Conservation (phyloP, 2,329 filamentous ascomycete species). For the Phoma herbarum region DNA sequence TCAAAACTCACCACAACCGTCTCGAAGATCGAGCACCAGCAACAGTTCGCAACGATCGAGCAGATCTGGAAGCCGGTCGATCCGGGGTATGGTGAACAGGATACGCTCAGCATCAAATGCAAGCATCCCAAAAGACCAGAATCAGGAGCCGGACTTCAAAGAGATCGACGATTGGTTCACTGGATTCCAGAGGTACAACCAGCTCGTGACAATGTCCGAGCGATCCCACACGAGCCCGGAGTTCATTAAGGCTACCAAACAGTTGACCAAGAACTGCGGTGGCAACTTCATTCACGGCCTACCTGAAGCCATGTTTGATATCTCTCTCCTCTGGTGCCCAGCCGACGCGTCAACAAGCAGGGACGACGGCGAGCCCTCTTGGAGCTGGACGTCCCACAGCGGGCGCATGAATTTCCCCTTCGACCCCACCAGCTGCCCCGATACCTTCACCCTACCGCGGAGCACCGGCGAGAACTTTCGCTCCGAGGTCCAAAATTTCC, state of each 20-base stretch:
- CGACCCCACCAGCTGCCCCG: conserved; percentile 45
- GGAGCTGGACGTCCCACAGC: conserved; percentile 45
- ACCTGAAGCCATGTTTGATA: conserved; percentile 46
- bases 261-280: conserved; percentile 41
- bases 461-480: conserved; percentile 38
- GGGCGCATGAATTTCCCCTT: conserved; percentile 46
- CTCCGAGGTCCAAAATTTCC: conserved; percentile 41
- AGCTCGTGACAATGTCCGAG: conserved; percentile 36
- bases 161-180: conserved; percentile 41
- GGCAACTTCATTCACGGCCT: conserved; percentile 43
- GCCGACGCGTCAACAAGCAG: conserved; percentile 28
- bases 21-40: conserved; percentile 37
- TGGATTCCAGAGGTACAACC: conserved; percentile 45
- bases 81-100: conserved; percentile 37
- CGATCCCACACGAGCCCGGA: conserved; percentile 26
- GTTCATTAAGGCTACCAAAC: conserved; percentile 35
- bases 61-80: conserved; percentile 31
- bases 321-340: conserved; percentile 47
- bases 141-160: conserved; percentile 36
- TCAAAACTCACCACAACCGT: conserved; percentile 28
- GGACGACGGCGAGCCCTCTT: conserved; percentile 36
- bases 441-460: conserved; percentile 32
- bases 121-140: conserved; percentile 28
- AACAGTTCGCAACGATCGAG: conserved; percentile 37
- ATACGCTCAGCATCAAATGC: conserved; percentile 42